Evolutionary conservation across 2,329 filamentous ascomycete genomes (phyloP).

Genomic region (Onygenales sp.): DNA sequence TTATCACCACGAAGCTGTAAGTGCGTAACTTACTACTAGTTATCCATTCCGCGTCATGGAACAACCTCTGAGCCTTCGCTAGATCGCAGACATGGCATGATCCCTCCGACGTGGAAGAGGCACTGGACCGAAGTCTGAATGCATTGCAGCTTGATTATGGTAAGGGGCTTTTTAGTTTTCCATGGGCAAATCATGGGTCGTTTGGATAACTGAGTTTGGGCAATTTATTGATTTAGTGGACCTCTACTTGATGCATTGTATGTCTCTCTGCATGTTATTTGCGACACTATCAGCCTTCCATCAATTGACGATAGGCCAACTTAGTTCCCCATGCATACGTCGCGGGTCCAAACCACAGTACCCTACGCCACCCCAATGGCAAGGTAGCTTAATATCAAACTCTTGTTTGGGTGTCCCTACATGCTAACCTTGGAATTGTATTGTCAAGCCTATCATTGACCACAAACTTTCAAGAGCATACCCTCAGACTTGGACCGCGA

Average conservation of each 20-base stretch:
- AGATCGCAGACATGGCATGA: constrained; percentile 24
- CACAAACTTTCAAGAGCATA: constrained; percentile 5
- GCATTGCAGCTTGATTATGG: constrained; percentile 45
- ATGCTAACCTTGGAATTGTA: constrained; percentile 10
- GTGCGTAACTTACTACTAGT: constrained; percentile 30
- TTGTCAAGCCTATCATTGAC: constrained; percentile 15
- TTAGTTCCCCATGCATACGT: constrained; percentile 7
- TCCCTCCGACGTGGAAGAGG: constrained; percentile 40
- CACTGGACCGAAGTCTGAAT: constrained; percentile 39
- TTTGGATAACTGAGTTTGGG: constrained; percentile 15
- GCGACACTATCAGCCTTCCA: constrained; percentile 6
- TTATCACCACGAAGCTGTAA: constrained; percentile 56
- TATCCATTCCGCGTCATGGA: constrained; percentile 47
- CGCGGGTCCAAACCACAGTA: constrained; percentile 6
- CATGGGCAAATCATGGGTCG: constrained; percentile 10
- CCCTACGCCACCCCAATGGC: constrained; percentile 2
- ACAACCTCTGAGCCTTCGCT: constrained; percentile 16
- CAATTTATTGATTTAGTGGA: background rate
- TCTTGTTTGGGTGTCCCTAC: constrained; percentile 13
- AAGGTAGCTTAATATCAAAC: constrained; percentile 5
- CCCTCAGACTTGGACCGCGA: constrained; percentile 24
- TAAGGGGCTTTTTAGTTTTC: constrained; percentile 26
- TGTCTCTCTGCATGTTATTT: constrained; percentile 3
- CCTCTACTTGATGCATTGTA: constrained; percentile 23
- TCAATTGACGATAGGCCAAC: constrained; percentile 1